Conservation (phyloP, 2,329 filamentous ascomycete species). For the Exserohilum rostratum region DNA sequence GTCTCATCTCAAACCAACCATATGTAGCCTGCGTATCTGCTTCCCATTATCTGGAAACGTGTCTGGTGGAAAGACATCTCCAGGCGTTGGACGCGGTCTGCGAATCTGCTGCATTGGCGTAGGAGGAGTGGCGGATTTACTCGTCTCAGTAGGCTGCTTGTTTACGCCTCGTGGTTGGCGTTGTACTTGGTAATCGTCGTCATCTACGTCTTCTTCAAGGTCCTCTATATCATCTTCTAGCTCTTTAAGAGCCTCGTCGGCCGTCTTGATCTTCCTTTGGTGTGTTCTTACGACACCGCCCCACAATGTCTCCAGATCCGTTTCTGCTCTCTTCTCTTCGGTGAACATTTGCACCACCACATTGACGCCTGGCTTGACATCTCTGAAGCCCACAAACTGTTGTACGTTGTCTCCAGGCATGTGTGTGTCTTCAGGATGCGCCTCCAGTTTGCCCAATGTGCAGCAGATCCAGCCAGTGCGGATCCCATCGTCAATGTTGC, state of each 20-base stretch:
- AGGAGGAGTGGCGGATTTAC: not conserved
- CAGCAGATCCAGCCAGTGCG: constrained; percentile 96
- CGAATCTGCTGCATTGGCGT: constrained; percentile 23
- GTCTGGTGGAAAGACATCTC: constrained; percentile 37
- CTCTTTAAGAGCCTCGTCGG: constrained; percentile 36
- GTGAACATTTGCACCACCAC: constrained; percentile 76
- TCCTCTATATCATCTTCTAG: constrained; percentile 30
- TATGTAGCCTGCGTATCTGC: constrained; percentile 38
- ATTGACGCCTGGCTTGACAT: constrained; percentile 60
- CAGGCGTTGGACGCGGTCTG: constrained; percentile 25
- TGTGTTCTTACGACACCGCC: constrained; percentile 53
- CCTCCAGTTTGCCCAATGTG: constrained; percentile 76
- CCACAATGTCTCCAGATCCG: constrained; percentile 72
- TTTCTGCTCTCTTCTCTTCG: constrained; percentile 70
- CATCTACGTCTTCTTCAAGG: constrained; percentile 23
- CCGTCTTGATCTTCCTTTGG: constrained; percentile 46
- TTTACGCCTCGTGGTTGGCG: not conserved
- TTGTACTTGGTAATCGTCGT: constrained; percentile 10
- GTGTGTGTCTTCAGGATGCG: constrained; percentile 50
- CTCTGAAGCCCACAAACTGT: constrained; percentile 79
- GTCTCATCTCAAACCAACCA: constrained; percentile 3
- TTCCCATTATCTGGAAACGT: constrained; percentile 12
- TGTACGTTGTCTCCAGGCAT: constrained; percentile 48
- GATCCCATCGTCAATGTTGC: constrained; percentile 79
- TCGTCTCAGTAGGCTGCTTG: not conserved